Percentiles rank a stretch among this genome's conserved stretches.
Evolutionary conservation across 2,329 filamentous ascomycete genomes (phyloP).

Genomic region (Lachnellula cervina): DNA sequence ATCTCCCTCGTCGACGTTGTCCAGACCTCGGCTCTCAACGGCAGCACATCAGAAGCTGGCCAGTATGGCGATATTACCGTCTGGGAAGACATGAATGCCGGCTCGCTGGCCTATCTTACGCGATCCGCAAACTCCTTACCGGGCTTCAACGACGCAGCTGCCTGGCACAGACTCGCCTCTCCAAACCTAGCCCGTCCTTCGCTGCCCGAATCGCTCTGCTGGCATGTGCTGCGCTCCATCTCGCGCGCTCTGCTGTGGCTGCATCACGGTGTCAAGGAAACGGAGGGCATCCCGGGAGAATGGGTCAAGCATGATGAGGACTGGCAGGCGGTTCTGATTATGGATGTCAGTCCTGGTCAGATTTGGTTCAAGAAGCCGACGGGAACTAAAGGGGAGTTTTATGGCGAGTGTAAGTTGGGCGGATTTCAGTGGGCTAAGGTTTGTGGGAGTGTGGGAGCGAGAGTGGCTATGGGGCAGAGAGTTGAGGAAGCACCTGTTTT

Average conservation of each 20-base stretch:
- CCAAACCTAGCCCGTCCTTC: conserved; percentile 23
- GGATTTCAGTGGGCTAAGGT: conserved; percentile 38
- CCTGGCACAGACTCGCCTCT: conserved; percentile 21
- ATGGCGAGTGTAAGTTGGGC: conserved; percentile 51
- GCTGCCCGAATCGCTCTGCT: conserved; percentile 50
- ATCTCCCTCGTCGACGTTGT: conserved; percentile 29
- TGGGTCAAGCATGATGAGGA: conserved; percentile 33
- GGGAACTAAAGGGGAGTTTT: conserved; percentile 39
- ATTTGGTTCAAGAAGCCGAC: conserved; percentile 47
- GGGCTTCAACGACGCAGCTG: conserved; percentile 10
- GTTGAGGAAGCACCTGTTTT: conserved; percentile 9
- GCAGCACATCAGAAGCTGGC: conserved; percentile 6
- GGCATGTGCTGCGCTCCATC: conserved; percentile 49
- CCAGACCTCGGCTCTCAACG: conserved; percentile 9
- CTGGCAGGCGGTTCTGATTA: conserved; percentile 50
- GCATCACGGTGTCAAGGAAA: conserved; percentile 42
- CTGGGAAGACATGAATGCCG: conserved; percentile 50
- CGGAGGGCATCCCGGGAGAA: conserved; percentile 18
- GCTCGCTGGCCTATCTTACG: conserved; percentile 42
- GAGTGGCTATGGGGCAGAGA: conserved; percentile 12
- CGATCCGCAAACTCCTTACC: conserved; percentile 16
- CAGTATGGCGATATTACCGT: conserved; percentile 34
- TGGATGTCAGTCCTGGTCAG: conserved; percentile 42
- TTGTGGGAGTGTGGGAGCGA: conserved; percentile 14
- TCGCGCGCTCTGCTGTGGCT: conserved; percentile 47